These are phyloP conservation scores for Cinnamomum chago DNA, from an alignment of 164 flowering plant genomes.

Conservation along the genomic window DNA sequence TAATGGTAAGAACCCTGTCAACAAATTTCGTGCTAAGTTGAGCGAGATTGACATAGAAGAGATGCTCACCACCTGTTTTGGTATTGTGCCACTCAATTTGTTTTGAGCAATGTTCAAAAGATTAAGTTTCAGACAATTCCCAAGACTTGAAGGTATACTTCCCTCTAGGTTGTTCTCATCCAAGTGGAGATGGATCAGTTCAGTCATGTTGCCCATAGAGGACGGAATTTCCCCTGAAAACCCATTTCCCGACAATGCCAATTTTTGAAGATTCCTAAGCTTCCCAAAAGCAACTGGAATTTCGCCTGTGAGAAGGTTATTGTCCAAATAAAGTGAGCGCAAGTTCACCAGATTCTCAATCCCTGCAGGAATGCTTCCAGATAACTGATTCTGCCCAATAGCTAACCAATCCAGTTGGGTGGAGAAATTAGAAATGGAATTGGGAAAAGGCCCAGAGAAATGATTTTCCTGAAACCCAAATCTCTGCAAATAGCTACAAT, in stretches of 20 bases:
- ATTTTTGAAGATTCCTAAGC: constrained; percentile 16
- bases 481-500: constrained; percentile 16
- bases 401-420: neutral
- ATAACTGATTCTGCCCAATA: constrained; percentile 20
- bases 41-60: constrained; percentile 12
- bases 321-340: neutral
- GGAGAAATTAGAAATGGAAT: constrained; percentile 26
- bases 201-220: constrained; percentile 25
- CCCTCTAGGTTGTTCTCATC: constrained; percentile 1
- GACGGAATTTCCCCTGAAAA: constrained; percentile 24
- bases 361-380: constrained; percentile 32
- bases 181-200: constrained; percentile 4
- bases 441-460: constrained; percentile 28
- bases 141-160: constrained; percentile 5
- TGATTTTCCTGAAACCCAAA: constrained; percentile 8
- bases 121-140: neutral
- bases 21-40: constrained; percentile 20
- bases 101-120: constrained; percentile 1
- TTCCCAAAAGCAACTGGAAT: constrained; percentile 28
- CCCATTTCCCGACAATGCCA: constrained; percentile 17
- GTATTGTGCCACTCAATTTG: constrained; percentile 16
- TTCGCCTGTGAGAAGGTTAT: constrained; percentile 19
- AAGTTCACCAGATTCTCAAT: constrained; percentile 30
- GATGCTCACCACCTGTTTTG: constrained; percentile 30
- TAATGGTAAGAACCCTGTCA: constrained; percentile 31